Conservation (phyloP, 305 asterid genomes). For the Fraxinus albicans region DNA sequence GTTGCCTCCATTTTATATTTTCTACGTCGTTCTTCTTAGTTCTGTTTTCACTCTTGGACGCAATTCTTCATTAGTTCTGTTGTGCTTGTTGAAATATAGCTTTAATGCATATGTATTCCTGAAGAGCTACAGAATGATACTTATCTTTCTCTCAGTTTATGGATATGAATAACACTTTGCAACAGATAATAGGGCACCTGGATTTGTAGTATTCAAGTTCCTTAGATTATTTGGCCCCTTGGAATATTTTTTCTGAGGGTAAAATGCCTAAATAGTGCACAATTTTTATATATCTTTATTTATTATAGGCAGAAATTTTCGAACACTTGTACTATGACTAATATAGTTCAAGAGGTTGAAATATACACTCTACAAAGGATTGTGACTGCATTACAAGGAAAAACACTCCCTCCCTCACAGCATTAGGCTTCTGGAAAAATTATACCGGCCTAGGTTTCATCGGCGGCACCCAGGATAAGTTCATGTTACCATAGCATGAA, state of each 20-base stretch:
- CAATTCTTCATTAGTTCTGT: not conserved
- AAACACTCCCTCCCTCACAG: not conserved
- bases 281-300: not conserved
- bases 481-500: constrained; percentile 36
- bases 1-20: not conserved
- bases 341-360: not conserved
- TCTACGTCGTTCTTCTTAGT: not conserved
- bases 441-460: not conserved
- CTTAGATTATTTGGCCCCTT: not conserved
- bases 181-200: not conserved
- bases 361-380: not conserved
- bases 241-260: not conserved
- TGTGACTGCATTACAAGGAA: not conserved
- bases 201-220: not conserved
- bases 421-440: not conserved
- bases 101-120: not conserved
- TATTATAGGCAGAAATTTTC: not conserved
- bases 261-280: not conserved
- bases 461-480: not conserved
- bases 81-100: not conserved
- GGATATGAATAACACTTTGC: not conserved
- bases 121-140: constrained; percentile 1
- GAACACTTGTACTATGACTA: not conserved
- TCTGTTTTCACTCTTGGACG: not conserved
- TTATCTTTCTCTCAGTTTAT: not conserved